These are phyloP conservation scores for Vishniacozyma victoriae DNA, from an alignment of 768 basidiomycete species.

Conservation along the genomic window DNA sequence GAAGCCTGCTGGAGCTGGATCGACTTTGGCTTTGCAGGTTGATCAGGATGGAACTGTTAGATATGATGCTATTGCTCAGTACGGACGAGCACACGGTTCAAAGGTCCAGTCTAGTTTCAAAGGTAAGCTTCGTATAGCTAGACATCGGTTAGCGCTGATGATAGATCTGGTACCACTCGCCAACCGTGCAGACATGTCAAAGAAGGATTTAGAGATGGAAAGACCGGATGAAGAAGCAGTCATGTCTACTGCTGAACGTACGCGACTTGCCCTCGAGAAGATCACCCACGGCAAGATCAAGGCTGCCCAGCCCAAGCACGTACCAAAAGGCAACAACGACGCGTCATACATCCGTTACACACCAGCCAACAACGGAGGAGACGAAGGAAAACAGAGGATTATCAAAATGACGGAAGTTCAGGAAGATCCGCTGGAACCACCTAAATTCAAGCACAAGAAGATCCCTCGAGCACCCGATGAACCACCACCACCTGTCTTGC, in stretches of 20 bases:
- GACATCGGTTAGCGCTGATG: neutral
- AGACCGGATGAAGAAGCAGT: slow-evolving; percentile 91
- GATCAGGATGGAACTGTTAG: slow-evolving; percentile 93
- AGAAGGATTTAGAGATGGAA: slow-evolving; percentile 70
- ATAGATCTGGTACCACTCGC: slow-evolving; percentile 82
- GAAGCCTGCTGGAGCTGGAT: slow-evolving; percentile 88
- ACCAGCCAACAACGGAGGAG: slow-evolving; percentile 74
- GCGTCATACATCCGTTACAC: slow-evolving; percentile 93
- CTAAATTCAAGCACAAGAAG: slow-evolving; percentile 97
- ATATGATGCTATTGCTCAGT: slow-evolving; percentile 93
- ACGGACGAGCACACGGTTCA: slow-evolving; percentile 83
- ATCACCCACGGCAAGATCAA: slow-evolving; percentile 94
- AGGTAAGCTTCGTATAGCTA: slow-evolving; percentile 32
- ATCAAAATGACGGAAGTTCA: slow-evolving; percentile 99
- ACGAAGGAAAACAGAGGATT: slow-evolving; percentile 73
- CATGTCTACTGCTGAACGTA: slow-evolving; percentile 82
- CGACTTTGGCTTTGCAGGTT: slow-evolving; percentile 92
- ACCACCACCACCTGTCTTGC: slow-evolving; percentile 89
- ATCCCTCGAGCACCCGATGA: slow-evolving; percentile 94
- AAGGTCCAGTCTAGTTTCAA: slow-evolving; percentile 92
- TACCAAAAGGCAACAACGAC: slow-evolving; percentile 75
- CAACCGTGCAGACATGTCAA: slow-evolving; percentile 79
- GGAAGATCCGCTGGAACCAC: slow-evolving; percentile 95
- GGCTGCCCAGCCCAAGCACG: slow-evolving; percentile 93
- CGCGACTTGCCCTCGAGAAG: slow-evolving; percentile 84